Evolutionary conservation across 768 basidiomycete species (phyloP).

Genomic region (Pisolithus microcarpus): DNA sequence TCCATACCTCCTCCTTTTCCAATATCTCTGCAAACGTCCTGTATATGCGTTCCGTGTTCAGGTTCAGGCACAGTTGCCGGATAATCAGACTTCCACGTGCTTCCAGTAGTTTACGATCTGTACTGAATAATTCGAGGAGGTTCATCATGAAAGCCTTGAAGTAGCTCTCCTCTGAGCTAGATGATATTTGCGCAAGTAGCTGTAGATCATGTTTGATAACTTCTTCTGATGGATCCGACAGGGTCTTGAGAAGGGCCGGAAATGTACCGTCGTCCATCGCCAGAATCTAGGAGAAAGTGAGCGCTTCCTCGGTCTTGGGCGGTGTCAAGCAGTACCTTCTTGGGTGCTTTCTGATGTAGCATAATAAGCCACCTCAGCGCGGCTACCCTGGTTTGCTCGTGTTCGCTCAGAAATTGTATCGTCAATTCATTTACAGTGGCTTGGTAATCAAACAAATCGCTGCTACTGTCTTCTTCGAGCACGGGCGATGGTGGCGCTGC

Average conservation of each 20-base stretch:
- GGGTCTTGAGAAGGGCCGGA: constrained; percentile 87
- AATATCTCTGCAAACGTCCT: constrained; percentile 93
- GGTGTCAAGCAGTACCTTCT: constrained; percentile 53
- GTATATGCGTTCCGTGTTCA: constrained; percentile 95
- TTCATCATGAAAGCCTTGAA: constrained; percentile 96
- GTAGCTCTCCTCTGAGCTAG: constrained; percentile 90
- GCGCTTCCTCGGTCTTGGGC: background rate
- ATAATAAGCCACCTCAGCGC: constrained; percentile 97
- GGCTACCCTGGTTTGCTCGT: constrained; percentile 92
- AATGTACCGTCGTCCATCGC: constrained; percentile 97
- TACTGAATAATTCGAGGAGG: constrained; percentile 89
- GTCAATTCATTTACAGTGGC: constrained; percentile 89
- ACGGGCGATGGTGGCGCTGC: constrained; percentile 24
- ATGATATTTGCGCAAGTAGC: constrained; percentile 93
- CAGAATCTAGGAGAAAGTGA: constrained; percentile 56
- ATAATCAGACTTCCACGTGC: constrained; percentile 93
- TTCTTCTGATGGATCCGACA: constrained; percentile 96
- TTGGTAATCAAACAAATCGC: constrained; percentile 85
- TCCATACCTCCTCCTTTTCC: constrained; percentile 89
- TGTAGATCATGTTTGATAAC: constrained; percentile 96
- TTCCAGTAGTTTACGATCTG: constrained; percentile 84
- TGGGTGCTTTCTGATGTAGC: constrained; percentile 96
- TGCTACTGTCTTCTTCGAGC: constrained; percentile 34
- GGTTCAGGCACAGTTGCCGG: constrained; percentile 84
- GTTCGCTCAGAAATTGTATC: constrained; percentile 91